Conservation (phyloP, 139 green algal genomes). For the Coelastrella sp. region DNA sequence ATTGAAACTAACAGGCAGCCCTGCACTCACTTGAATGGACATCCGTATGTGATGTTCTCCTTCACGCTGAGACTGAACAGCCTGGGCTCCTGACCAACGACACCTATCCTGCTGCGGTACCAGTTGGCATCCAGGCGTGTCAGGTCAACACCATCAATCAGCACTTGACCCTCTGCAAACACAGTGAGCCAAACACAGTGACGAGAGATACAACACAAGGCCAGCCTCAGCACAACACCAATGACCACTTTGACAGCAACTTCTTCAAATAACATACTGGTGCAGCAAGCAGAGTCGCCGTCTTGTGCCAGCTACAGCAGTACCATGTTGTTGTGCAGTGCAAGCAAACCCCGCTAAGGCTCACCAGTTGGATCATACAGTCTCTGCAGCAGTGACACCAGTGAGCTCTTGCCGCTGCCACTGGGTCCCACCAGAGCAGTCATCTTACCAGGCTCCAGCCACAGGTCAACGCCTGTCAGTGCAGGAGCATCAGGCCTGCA, state of each 20-base stretch:
- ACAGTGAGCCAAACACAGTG: background rate
- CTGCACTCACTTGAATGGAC: constrained; percentile 13
- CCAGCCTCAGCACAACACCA: no score
- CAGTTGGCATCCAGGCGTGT: constrained; percentile 70
- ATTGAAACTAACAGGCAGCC: no score
- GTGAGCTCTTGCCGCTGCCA: constrained; percentile 79
- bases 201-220: background rate
- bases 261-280: no score
- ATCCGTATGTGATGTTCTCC: constrained; percentile 85
- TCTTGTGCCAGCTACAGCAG: no score
- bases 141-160: constrained; percentile 62
- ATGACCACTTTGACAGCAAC: no score
- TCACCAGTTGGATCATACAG: constrained; percentile 80
- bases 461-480: constrained; percentile 67
- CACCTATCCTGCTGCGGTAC: constrained; percentile 77
- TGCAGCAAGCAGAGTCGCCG: no score
- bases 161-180: constrained; percentile 47
- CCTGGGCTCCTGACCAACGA: constrained; percentile 79
- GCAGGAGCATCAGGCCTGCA: constrained; percentile 54
- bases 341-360: background rate
- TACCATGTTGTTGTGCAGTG: background rate
- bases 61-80: constrained; percentile 78
- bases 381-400: constrained; percentile 82
- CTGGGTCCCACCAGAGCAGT: constrained; percentile 78
- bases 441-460: constrained; percentile 69